Evolutionary conservation across 768 basidiomycete species (phyloP).

Genomic region (Sarcodon aspratus): DNA sequence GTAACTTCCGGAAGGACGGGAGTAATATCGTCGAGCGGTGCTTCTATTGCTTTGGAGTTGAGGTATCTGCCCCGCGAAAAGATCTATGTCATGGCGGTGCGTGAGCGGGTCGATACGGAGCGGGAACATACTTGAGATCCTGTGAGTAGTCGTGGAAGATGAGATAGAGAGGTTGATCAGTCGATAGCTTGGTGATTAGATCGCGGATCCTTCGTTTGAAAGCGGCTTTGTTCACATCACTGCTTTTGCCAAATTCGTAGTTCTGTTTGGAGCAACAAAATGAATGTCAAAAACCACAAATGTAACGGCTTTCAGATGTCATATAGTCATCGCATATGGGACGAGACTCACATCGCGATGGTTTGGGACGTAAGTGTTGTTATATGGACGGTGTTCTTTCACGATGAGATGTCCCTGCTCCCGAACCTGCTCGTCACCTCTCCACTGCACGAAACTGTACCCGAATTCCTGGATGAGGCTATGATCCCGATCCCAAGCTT

Average conservation of each 20-base stretch:
- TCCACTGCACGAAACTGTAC: conserved; percentile 53
- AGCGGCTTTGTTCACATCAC: conserved; percentile 33
- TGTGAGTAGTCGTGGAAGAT: conserved; percentile 73
- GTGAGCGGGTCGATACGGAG: conserved; percentile 3
- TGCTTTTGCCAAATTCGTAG: conserved; percentile 57
- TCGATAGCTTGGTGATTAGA: conserved; percentile 27
- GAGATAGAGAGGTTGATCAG: conserved; percentile 55
- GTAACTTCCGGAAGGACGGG: conserved; percentile 46
- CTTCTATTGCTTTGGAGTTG: conserved; percentile 34
- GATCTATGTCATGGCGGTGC: not conserved
- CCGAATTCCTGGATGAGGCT: conserved; percentile 72
- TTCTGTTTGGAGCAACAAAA: conserved; percentile 26
- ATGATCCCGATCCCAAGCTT: conserved; percentile 75
- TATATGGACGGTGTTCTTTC: conserved; percentile 45
- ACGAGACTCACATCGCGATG: conserved; percentile 26
- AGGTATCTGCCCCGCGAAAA: conserved; percentile 32
- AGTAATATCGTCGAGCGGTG: conserved; percentile 38
- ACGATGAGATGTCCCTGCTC: conserved; percentile 49
- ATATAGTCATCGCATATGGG: not conserved
- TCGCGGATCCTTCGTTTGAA: conserved; percentile 42
- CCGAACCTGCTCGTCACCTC: conserved; percentile 36
- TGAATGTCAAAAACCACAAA: not conserved
- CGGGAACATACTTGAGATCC: conserved; percentile 53
- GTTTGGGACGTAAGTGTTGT: conserved; percentile 57
- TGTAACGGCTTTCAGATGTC: not conserved